Base-by-base conservation (phyloP, 2,329 filamentous ascomycete species). In the Xylariaceae sp. region DNA sequence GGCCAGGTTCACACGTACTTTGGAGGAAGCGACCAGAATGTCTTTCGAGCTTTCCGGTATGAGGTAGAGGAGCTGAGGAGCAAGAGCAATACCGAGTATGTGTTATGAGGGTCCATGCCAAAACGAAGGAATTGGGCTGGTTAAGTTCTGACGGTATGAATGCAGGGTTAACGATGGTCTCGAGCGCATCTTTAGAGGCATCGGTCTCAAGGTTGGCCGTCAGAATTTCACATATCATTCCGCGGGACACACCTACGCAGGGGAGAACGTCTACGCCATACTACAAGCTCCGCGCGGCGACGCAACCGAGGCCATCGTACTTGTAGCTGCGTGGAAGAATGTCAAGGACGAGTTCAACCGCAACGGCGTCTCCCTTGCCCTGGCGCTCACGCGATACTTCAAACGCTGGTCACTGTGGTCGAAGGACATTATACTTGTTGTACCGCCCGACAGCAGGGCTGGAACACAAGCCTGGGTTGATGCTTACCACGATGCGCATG, bases 1-100 rank as follows among this genome's bases (percentile, higher is more conserved):
- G 93, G 90, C 2, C 93, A 98, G 65, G 93, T 97, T 8, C 91
- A 97, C 67, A 95, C 93, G 2, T 98, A 98, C 66, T 98, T 98
- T 61, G 84, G 87, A 6, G 93, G 93, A 15, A 95, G 89, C 64
- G 93, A 98, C 62, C 90, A 97, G 69, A 87, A 96, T 64, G 80
- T 97, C 50, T 90, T 97, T 59, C 79, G 89, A 35, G 93, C 89
- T 7, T 97, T 94, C 64, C 81, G 85, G 57, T 83, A 88, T 59
- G 93, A 97, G 67, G 73, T 95, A 38, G 80, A 86, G 52, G 73
- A 68, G 8, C 59, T 90, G 45, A 73, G 68, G 41, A 67, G 69
- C 50, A 68, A 66, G 55, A 66, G 63, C 47, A 81, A 82, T 51
- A 57, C 67, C 45, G 72, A 75, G 76, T 79, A 64, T 47, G 72